A percentile compares a stretch with the other conserved stretches of the same genome.
Evolutionary conservation across 2,329 filamentous ascomycete genomes (phyloP).

Genomic region (Monilinia fructigena): DNA sequence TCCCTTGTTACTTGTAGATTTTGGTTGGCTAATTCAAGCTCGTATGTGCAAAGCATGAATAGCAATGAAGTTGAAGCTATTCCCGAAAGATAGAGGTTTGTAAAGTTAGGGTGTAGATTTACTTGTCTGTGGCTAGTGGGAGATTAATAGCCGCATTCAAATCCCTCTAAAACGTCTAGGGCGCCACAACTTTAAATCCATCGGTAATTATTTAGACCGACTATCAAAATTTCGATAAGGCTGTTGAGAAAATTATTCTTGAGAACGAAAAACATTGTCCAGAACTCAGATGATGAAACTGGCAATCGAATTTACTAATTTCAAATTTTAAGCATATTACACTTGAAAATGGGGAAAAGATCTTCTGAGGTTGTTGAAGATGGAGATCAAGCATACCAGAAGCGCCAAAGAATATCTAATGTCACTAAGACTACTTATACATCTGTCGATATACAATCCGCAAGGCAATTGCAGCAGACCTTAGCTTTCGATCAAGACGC

Average conservation of each 20-base stretch:
- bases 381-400: constrained; percentile 39
- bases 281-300: constrained; percentile 6
- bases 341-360: constrained; percentile 38
- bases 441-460: constrained; percentile 58
- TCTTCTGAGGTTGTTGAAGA: constrained; percentile 34
- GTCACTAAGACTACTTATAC: constrained; percentile 45
- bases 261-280: constrained; percentile 8
- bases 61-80: constrained; percentile 4
- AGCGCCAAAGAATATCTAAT: constrained; percentile 43
- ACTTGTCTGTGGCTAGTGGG: neutral
- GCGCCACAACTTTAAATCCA: constrained; percentile 9
- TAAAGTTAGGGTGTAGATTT: constrained; percentile 14
- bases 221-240: constrained; percentile 24
- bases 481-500: constrained; percentile 71
- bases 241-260: constrained; percentile 23
- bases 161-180: neutral
- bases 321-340: neutral
- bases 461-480: constrained; percentile 65
- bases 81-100: neutral
- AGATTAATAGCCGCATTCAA: neutral
- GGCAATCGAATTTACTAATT: neutral
- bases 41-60: constrained; percentile 2
- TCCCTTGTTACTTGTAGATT: constrained; percentile 24
- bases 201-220: constrained; percentile 14
- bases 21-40: constrained; percentile 26